Evolutionary conservation across 441 rosid genomes (phyloP), one percentile per base, ranked within the genome.

Genomic region (Gossypium laxum): DNA sequence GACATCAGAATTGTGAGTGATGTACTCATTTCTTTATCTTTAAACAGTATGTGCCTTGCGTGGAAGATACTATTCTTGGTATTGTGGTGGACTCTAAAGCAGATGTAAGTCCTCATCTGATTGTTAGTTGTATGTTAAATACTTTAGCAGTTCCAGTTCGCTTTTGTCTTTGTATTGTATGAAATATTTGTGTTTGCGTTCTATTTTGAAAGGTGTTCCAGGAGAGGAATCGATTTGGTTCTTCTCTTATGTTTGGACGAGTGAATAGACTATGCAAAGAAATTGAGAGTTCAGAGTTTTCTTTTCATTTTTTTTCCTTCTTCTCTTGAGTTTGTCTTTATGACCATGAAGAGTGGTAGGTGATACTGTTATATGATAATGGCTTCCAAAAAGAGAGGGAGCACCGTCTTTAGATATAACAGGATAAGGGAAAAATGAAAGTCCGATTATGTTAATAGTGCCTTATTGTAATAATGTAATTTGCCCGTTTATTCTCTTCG

Each of bases 1-100:
- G 4, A 45, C 12, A n/a, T 71, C 19, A 26, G 22, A 51, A 5
- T 34, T 38, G 2, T 54, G 3, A 50, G 2, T 52, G 3, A 28
- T 17, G 7, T 47, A 12, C 14, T 55, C 47, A 22, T 28, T 32
- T 6, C 28, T 81, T 80, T 34, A 34, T 34, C 60, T 60, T 76
- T 75, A 34, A 83, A 70, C 86, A 91, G 94, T 91, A 93, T 62
- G 81, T 84, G 66, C 92, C 94, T 67, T 82, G 84, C 59, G 81
- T 67, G 28, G 97, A 86, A 74, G 97, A 93, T 77, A 72, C 81
- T 19, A 82, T 91, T 77, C 96, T 91, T 76, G 98, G 96, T 70
- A 86, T 93, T 4, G 91, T 89, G 65, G 91, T 88, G 0, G 97
- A 91, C 82, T 75, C 80, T 70, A 93, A 73, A 85, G 77, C 89